Evolutionary conservation across 495 filamentous ascomycete genomes (phyloP), one percentile per base, ranked within the genome.

Genomic region (Evernia prunastri): DNA sequence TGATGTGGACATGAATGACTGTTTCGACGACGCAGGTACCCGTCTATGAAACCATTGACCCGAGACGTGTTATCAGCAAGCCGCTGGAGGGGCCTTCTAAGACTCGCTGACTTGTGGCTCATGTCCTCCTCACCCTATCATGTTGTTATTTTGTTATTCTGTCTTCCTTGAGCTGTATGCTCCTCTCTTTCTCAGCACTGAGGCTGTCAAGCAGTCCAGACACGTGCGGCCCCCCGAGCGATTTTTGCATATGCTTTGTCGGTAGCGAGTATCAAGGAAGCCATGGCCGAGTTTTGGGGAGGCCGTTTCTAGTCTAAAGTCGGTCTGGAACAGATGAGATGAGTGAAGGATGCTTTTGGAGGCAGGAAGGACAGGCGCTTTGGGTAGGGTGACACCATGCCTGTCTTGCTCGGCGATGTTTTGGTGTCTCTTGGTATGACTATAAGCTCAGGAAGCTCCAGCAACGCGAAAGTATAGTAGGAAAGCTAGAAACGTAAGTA

Each of bases 1-100:
- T 57, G 53, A 37, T 57, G 25, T 57, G 39, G 43, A 63, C 20
- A 63, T 57, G 61, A 42, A 57, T 11, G 42, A 23, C 20, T 57
- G 39, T 27, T 35, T 57, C 35, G 53, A 45, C 27, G 23, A 54
- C 20, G 3, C 20, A 18, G 45, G n/a, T 25, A 36, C 27, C 2
- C 39, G 36, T 3, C 17, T 43, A 3, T 42, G 9, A 57, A 63
- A 27, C 9, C 23, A 4, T 51, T 29, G 33, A 27, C 27, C 51
- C 43, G 7, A 33, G 1, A 23, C 31, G 27, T n/a, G 31, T 31
- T 13, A 12, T 39, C 42, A 42, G 17, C 25, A 7, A 29, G 36
- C 53, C 45, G 33, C 5, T 17, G 15, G 35, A 29, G 23, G 33
- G 9, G 51, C 51, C 29, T 54, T 33, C 18, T 3, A 18, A 54